A percentile compares a stretch with the other conserved stretches of the same genome.
These are phyloP conservation scores for Ceratobasidium sp. DNA, from an alignment of 1,284 basidiomycete genomes.

Conservation along the genomic window DNA sequence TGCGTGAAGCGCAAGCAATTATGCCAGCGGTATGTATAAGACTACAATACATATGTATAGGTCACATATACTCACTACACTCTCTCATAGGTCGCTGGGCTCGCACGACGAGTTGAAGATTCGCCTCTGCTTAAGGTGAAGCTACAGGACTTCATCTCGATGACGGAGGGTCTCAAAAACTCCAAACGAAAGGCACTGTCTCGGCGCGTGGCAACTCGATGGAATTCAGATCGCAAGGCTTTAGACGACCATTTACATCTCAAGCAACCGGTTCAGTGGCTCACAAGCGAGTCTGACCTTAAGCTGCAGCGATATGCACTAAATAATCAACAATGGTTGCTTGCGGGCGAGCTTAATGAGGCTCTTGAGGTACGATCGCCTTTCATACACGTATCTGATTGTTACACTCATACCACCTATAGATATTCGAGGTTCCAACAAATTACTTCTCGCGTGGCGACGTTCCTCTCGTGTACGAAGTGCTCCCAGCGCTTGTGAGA, in stretches of 20 bases:
- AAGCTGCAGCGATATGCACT: not conserved
- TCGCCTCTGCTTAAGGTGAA: not conserved
- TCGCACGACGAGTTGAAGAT: slow-evolving; percentile 9
- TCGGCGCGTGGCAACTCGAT: slow-evolving; percentile 16
- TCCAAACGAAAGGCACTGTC: not conserved
- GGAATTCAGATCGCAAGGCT: slow-evolving; percentile 6
- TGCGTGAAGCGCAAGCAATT: not conserved
- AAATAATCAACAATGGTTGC: not conserved
- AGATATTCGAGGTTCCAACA: slow-evolving; percentile 34
- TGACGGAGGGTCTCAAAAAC: slow-evolving; percentile 12
- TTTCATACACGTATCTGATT: not conserved
- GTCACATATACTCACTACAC: too few relatives aligned
- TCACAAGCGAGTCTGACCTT: not conserved
- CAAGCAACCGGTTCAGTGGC: slow-evolving; percentile 11
- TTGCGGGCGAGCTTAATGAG: slow-evolving; percentile 18
- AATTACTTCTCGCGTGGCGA: slow-evolving; percentile 4
- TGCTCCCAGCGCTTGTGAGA: not conserved
- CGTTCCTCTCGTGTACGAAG: slow-evolving; percentile 14
- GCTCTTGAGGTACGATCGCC: slow-evolving; percentile 11
- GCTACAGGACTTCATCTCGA: slow-evolving; percentile 4
- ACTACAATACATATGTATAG: too few relatives aligned
- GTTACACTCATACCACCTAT: slow-evolving; percentile 12
- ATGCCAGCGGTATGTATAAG: not conserved
- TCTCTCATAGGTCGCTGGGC: not conserved
- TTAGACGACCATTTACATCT: slow-evolving; percentile 18